Base-by-base conservation (phyloP, 768 basidiomycete species). In the Sporobolomyces phaffii region DNA sequence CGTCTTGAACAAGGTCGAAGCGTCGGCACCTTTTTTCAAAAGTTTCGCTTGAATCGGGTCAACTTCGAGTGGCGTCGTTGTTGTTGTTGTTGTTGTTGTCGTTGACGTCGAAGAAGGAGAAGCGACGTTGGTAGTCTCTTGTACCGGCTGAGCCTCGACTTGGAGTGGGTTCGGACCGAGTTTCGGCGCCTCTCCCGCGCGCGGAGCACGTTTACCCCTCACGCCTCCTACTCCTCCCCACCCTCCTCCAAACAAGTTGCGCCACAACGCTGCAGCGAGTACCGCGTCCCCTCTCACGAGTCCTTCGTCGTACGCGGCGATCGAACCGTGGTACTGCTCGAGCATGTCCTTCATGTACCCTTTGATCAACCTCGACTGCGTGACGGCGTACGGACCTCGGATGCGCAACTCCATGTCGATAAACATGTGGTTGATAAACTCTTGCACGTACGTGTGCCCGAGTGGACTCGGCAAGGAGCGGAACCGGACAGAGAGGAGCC, bases 361-460 rank as follows among this genome's bases (percentile, higher is more conserved):
- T 49, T 84, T 85, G 45, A 97, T 86, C 41, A 91, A 82, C 3
- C 85, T 78, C 70, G 76, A 62, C 74, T 77, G 47, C 75, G 75
- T 81, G 8, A 87, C 86, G 58, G 87, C 86, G 47, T 91, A 84
- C 33, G 91, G 86, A 8, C 83, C 80, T 24, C 92, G 87, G 52
- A 97, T 85, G 61, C 91, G 87, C 75, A 89, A 88, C 75, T 97
- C 94, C 68, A 90, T 84, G 76, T 97, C 90, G 71, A 91, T 80
- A 81, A 97, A 98, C 80, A 93, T 96, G 79, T 96, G 91, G 77
- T 94, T 91, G 69, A 96, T 82, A 65, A 97, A 81, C 72, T 81
- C 88, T 78, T 93, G 88, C 70, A 87, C 82, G 79, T 88, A 88
- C 65, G 83, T 76, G 71, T 80, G 79, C 28, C 88, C 89, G 59